Evolutionary conservation across 2,329 filamentous ascomycete genomes (phyloP), one percentile per base, ranked within the genome.

Genomic region (Phaeophleospora eucalypticola): DNA sequence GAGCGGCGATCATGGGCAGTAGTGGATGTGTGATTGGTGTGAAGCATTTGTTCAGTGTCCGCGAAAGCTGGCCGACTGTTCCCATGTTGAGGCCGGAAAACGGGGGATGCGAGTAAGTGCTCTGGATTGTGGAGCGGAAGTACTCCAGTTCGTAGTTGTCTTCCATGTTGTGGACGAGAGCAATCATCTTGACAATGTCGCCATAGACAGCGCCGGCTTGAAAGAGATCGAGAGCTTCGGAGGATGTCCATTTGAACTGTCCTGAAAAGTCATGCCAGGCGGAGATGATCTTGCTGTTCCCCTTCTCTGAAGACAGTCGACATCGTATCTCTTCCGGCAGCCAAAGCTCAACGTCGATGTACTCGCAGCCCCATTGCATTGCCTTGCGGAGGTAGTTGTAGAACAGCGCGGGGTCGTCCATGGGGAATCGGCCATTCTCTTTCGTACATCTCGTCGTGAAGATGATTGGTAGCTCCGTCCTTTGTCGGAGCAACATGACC

Each of bases 71-170:
- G 9, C 89, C 89, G n/a, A 82, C 80, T 58, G 87, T 83, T 19
- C 87, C 87, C 87, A 93, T 93, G 66, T 93, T 93, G 56, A 94
- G 81, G 4, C 86, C 87, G 2, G 87, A 93, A 27, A 95, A 75
- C 1, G 86, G 85, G 8, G 87, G 87, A 7, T 84, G 76, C 0
- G 84, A 78, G 54, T 85, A 83, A 52, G 84, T 81, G 21, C 78
- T 72, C 60, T 82, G 82, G 63, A 93, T 83, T 54, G 82, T 78
- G 9, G 86, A 89, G 21, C 88, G 83, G 69, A 95, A 94, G 67
- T 90, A 90, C 66, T 94, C 89, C 27, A 94, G 77, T 69, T 94
- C 87, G 63, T 94, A 93, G 67, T 94, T 93, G 58, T 90, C 87
- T 62, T 89, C 87, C 63, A 86, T 83, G 34, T 85, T 84, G 62